Percentiles rank a stretch among this genome's conserved stretches.
Evolutionary conservation across 2,329 filamentous ascomycete genomes (phyloP).

Genomic region (Paramyrothecium roridum): DNA sequence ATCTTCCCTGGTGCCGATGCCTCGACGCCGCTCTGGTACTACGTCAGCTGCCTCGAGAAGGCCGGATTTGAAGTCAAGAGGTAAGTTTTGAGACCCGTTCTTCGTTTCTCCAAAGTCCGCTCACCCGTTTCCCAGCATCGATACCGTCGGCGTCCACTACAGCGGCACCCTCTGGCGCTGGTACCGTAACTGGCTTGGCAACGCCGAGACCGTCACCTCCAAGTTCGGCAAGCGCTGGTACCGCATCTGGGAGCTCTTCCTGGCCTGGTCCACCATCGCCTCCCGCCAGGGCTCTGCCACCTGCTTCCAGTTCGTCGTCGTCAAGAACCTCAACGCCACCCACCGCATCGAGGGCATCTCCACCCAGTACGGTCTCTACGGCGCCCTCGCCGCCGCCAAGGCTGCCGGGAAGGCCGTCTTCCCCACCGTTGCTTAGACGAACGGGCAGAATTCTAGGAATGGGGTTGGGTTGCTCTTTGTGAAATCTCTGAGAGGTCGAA

Average conservation of each 20-base stretch:
- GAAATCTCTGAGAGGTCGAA: no score
- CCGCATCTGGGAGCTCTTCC: slow-evolving; percentile 91
- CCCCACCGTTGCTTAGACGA: neutral
- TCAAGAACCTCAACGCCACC: slow-evolving; percentile 87
- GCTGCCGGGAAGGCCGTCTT: slow-evolving; percentile 19
- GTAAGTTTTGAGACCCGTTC: slow-evolving; percentile 9
- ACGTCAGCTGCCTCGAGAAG: slow-evolving; percentile 75
- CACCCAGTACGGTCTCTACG: slow-evolving; percentile 66
- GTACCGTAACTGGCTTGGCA: slow-evolving; percentile 96
- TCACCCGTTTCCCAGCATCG: slow-evolving; percentile 43
- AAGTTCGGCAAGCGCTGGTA: slow-evolving; percentile 94
- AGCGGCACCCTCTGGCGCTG: slow-evolving; percentile 92
- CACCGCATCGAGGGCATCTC: slow-evolving; percentile 75
- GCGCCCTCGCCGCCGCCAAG: slow-evolving; percentile 44
- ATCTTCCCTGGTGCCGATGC: slow-evolving; percentile 94
- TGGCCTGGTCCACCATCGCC: slow-evolving; percentile 79
- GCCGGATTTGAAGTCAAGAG: slow-evolving; percentile 67
- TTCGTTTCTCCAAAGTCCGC: neutral
- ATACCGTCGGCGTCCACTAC: slow-evolving; percentile 92
- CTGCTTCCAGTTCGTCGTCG: slow-evolving; percentile 81
- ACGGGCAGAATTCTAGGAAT: no score
- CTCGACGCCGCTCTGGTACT: slow-evolving; percentile 82
- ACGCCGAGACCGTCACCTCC: slow-evolving; percentile 82
- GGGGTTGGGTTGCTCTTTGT: no score
- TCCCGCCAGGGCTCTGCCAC: slow-evolving; percentile 81